Percentiles rank a stretch among this genome's conserved stretches.
Evolutionary conservation across 176 grass and related monocot species (phyloP).

Genomic region (Triticum monococcum): DNA sequence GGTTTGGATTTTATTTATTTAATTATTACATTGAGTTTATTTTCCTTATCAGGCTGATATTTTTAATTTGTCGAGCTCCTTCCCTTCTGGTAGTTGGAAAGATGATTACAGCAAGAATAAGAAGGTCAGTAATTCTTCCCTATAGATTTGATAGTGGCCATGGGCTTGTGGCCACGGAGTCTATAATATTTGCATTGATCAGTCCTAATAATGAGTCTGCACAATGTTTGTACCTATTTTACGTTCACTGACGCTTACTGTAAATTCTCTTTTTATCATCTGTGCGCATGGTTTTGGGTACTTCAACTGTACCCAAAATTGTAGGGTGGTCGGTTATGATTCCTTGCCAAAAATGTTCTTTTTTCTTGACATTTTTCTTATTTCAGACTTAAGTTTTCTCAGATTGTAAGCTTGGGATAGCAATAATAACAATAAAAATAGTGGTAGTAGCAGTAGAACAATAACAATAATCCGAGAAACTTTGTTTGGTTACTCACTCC

Average conservation of each 20-base stretch:
- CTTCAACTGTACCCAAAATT: background rate
- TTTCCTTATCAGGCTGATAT: constrained; percentile 68
- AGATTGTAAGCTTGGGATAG: background rate
- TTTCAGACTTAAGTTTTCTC: background rate
- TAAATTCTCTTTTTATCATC: background rate
- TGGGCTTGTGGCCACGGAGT: background rate
- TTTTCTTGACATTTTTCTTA: background rate
- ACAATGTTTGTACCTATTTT: background rate
- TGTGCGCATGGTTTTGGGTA: background rate
- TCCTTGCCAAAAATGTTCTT: background rate
- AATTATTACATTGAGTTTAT: background rate
- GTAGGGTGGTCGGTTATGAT: background rate
- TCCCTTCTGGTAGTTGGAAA: constrained; percentile 69
- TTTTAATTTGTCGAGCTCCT: constrained; percentile 71
- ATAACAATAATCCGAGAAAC: background rate
- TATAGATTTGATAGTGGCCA: constrained; percentile 2
- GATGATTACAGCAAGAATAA: constrained; percentile 79
- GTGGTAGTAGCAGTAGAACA: too few relatives aligned
- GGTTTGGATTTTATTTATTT: constrained; percentile 32
- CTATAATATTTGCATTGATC: background rate
- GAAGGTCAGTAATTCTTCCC: constrained; percentile 53
- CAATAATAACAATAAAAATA: too few relatives aligned
- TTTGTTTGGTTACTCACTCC: background rate
- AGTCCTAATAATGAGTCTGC: background rate
- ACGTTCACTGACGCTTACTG: background rate